Evolutionary conservation across 129 eudicot species (phyloP).

Genomic region (Saussurea involucrata): DNA sequence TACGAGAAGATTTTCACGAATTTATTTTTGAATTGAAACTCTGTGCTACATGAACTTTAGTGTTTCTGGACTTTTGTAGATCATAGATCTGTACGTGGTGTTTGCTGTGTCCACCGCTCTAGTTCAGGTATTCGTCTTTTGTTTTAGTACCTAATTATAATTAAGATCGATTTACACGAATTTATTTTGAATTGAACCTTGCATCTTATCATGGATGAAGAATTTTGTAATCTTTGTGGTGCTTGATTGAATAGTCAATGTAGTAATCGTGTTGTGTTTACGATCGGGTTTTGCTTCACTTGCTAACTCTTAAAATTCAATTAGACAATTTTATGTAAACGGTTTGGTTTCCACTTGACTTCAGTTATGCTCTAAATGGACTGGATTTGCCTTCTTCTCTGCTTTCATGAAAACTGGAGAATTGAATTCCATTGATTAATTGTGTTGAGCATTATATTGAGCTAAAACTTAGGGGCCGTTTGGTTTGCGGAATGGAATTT

Average conservation of each 20-base stretch:
- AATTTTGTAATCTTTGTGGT: not conserved
- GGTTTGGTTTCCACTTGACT: not conserved
- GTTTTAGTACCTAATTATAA: not conserved
- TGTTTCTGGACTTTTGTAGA: conserved; percentile 32
- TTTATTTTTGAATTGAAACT: too few relatives aligned
- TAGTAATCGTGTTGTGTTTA: not conserved
- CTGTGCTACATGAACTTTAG: not conserved
- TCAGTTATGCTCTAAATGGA: not conserved
- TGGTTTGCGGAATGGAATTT: too few relatives aligned
- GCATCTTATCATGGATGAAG: conserved; percentile 1
- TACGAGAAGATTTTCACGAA: too few relatives aligned
- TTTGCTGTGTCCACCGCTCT: conserved; percentile 80
- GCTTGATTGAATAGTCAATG: not conserved
- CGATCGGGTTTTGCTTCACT: not conserved
- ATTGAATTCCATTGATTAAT: not conserved
- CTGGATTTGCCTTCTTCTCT: too few relatives aligned
- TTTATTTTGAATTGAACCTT: not conserved
- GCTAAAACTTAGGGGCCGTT: not conserved
- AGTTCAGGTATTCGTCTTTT: conserved; percentile 57
- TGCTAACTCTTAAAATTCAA: not conserved
- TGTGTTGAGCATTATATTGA: not conserved
- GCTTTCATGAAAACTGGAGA: too few relatives aligned
- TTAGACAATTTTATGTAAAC: not conserved
- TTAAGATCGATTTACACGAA: not conserved
- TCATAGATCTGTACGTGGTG: conserved; percentile 86